These are phyloP conservation scores for Lipomyces sp. DNA, from an alignment of 805 yeast genomes.

Conservation along the genomic window DNA sequence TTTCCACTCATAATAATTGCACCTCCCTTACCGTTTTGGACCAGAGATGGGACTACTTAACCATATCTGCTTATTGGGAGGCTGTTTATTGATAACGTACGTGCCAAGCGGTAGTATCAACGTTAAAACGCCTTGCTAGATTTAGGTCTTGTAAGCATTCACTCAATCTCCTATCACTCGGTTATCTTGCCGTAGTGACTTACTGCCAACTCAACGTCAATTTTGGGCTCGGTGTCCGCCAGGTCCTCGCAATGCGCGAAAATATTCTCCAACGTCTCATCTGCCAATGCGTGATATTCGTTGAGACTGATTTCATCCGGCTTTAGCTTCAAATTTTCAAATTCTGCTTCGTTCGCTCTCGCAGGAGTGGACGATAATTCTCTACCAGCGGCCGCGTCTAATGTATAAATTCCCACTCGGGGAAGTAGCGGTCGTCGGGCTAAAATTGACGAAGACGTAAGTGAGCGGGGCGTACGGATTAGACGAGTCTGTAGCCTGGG, in stretches of 20 bases:
- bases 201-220: constrained; percentile 74
- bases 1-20: not conserved
- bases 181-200: constrained; percentile 36
- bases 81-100: constrained; percentile 94
- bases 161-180: not conserved
- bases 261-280: constrained; percentile 69
- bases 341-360: not conserved
- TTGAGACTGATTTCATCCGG: constrained; percentile 36
- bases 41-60: constrained; percentile 91
- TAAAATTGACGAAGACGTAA: not conserved
- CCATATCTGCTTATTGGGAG: constrained; percentile 98
- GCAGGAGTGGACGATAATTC: not conserved
- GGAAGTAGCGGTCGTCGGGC: not conserved
- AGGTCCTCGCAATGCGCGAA: constrained; percentile 70
- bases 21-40: constrained; percentile 59
- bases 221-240: constrained; percentile 62
- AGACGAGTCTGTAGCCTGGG: not conserved
- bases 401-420: not conserved
- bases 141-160: not conserved
- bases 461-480: not conserved
- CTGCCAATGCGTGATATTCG: constrained; percentile 68
- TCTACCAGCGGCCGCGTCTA: not conserved
- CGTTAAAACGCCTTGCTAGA: constrained; percentile 80
- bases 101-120: constrained; percentile 76
- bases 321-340: constrained; percentile 10